phyloP scores from a whole-genome alignment of 495 filamentous ascomycete species.

The Astrothelium macrocarpum region DNA sequence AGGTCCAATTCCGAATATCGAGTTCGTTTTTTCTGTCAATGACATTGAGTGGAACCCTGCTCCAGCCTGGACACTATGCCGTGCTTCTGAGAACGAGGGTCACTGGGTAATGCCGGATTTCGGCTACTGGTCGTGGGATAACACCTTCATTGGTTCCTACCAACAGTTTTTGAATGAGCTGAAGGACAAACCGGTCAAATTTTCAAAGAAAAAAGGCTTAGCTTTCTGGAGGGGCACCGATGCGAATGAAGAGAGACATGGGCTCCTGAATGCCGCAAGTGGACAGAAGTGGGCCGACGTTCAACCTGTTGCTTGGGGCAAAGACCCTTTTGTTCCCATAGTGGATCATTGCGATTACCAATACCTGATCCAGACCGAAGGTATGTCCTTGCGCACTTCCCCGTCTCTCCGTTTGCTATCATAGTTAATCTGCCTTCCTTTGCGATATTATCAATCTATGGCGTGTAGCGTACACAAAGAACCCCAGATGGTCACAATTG shows the following conservation, averaged over 20 bases:
- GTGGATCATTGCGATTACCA: neutral
- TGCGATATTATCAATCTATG: too few species aligned
- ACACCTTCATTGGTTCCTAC: conserved; percentile 13
- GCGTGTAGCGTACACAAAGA: too few species aligned
- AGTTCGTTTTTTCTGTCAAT: conserved; percentile 22
- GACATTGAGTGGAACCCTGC: conserved; percentile 12
- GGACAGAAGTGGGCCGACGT: neutral
- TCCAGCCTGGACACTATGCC: conserved; percentile 2
- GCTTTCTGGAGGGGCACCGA: conserved; percentile 23
- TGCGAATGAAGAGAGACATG: conserved; percentile 1
- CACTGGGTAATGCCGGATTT: conserved; percentile 31
- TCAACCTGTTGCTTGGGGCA: neutral
- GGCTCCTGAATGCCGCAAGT: neutral
- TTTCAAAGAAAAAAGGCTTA: conserved; percentile 18
- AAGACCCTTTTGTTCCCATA: neutral
- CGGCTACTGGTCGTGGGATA: conserved; percentile 20
- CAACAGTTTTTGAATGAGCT: conserved; percentile 6
- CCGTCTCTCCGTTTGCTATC: neutral
- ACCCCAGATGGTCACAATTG: too few species aligned
- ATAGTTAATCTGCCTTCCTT: too few species aligned
- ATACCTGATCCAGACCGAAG: conserved; percentile 2
- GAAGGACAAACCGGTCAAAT: conserved; percentile 11
- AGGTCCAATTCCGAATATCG: conserved; percentile 20
- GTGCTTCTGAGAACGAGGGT: conserved; percentile 12
- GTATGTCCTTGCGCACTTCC: neutral